These are phyloP conservation scores for Vanrija humicola DNA, from an alignment of 1,284 basidiomycete genomes.

Conservation along the genomic window DNA sequence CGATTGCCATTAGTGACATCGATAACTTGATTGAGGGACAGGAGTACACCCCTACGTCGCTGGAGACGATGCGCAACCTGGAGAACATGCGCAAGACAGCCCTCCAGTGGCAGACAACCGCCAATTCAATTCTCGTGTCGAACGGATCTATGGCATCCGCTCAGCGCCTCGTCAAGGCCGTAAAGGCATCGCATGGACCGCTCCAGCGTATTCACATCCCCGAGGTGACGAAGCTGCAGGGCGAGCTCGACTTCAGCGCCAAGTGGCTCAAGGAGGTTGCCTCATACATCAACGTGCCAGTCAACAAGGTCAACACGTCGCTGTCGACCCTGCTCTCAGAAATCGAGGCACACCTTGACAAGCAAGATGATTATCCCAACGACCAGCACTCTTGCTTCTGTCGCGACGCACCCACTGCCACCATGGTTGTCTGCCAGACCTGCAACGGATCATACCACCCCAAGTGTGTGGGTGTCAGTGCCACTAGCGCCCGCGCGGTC, in stretches of 20 bases:
- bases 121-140: slow-evolving; percentile 17
- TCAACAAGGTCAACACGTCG: slow-evolving; percentile 18
- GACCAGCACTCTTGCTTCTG: slow-evolving; percentile 33
- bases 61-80: slow-evolving; percentile 32
- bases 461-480: slow-evolving; percentile 30
- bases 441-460: slow-evolving; percentile 39
- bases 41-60: slow-evolving; percentile 27
- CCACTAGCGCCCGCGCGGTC: slow-evolving; percentile 18
- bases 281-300: slow-evolving; percentile 10
- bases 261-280: slow-evolving; percentile 26
- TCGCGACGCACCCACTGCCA: slow-evolving; percentile 13
- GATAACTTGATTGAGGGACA: slow-evolving; percentile 25
- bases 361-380: slow-evolving; percentile 30
- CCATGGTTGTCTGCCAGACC: slow-evolving; percentile 32
- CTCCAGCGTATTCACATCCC: slow-evolving; percentile 30
- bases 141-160: slow-evolving; percentile 26
- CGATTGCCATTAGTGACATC: slow-evolving; percentile 28
- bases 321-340: slow-evolving; percentile 27
- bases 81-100: slow-evolving; percentile 37
- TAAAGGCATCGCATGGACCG: slow-evolving; percentile 25
- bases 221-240: slow-evolving; percentile 33
- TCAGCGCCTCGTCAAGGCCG: slow-evolving; percentile 30
- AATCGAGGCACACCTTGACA: slow-evolving; percentile 26
- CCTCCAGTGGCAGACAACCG: slow-evolving; percentile 32
- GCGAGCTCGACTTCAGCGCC: slow-evolving; percentile 30